These are phyloP conservation scores for Exophiala viscosa DNA, from an alignment of 2,329 filamentous ascomycete species.

Conservation along the genomic window DNA sequence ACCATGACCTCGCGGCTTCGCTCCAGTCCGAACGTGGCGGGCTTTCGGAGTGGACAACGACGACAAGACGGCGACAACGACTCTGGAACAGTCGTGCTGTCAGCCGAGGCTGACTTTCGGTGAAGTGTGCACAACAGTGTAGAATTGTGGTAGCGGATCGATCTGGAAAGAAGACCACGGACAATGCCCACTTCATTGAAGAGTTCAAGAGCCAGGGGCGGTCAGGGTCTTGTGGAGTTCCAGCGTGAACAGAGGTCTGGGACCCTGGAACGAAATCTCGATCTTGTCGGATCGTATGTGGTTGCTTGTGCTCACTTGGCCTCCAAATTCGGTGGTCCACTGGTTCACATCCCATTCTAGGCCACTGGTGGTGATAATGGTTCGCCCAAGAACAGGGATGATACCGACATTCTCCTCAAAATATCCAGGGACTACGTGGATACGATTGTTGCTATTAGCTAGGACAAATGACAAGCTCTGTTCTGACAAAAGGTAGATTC, in stretches of 20 bases:
- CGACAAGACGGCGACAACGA: too few relatives aligned
- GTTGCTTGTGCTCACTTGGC: slow-evolving; percentile 74
- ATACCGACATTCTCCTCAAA: slow-evolving; percentile 83
- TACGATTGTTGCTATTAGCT: slow-evolving; percentile 62
- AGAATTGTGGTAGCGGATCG: too few relatives aligned
- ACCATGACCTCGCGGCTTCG: too few relatives aligned
- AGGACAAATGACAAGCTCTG: slow-evolving; percentile 79
- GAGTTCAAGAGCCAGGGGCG: neutral
- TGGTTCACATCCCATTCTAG: slow-evolving; percentile 86
- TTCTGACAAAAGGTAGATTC: slow-evolving; percentile 75
- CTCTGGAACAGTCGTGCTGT: too few relatives aligned
- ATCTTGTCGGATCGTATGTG: slow-evolving; percentile 62
- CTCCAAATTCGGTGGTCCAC: slow-evolving; percentile 75
- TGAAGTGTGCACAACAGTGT: too few relatives aligned
- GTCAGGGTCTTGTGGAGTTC: slow-evolving; percentile 50
- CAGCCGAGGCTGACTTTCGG: too few relatives aligned
- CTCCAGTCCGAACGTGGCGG: too few relatives aligned
- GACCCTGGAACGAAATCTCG: slow-evolving; percentile 52
- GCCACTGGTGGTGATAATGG: slow-evolving; percentile 72
- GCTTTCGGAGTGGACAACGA: too few relatives aligned
- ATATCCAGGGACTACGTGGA: slow-evolving; percentile 55
- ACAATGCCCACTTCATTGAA: neutral
- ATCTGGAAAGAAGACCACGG: neutral
- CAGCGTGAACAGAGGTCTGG: slow-evolving; percentile 67
- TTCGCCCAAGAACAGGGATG: slow-evolving; percentile 74